phyloP scores from a whole-genome alignment of 345 rosid genomes.

The Eucalyptus erythrocorys region DNA sequence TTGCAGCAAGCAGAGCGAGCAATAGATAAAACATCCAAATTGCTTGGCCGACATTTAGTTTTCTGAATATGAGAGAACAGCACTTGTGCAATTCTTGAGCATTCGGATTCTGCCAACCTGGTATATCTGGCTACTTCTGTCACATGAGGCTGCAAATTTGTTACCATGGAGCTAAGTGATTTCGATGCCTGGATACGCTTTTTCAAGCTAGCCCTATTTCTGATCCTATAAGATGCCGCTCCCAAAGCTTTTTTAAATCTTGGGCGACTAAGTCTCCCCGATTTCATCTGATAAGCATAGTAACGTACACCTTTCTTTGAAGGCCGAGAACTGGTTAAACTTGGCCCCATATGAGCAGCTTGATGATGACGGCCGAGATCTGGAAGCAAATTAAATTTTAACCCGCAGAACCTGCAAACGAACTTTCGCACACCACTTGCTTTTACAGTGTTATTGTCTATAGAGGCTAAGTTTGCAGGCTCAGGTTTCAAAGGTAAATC shows the following conservation, averaged over 20 bases:
- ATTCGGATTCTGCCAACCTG: conserved; percentile 46
- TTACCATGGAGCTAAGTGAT: conserved; percentile 15
- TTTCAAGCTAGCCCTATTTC: conserved; percentile 63
- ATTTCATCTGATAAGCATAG: conserved; percentile 65
- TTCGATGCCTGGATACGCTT: conserved; percentile 70
- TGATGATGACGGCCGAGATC: conserved; percentile 99
- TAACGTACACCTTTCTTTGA: conserved; percentile 62
- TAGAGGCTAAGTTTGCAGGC: conserved; percentile 16
- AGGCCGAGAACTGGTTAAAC: conserved; percentile 39
- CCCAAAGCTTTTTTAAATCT: conserved; percentile 81
- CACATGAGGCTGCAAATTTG: conserved; percentile 19
- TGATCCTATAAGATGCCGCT: conserved; percentile 61
- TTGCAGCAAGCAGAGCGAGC: conserved; percentile 90
- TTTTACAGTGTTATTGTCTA: conserved; percentile 33
- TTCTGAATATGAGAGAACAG: conserved; percentile 60
- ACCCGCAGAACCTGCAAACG: conserved; percentile 82
- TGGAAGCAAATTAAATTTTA: conserved; percentile 85
- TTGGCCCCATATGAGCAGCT: conserved; percentile 89
- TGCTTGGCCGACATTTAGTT: conserved; percentile 81
- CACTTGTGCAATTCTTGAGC: conserved; percentile 56
- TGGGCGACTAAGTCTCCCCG: conserved; percentile 90
- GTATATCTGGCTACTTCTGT: conserved; percentile 26
- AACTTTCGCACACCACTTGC: conserved; percentile 35
- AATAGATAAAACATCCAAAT: conserved; percentile 61
- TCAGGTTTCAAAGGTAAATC: conserved; percentile 27